phyloP scores from a whole-genome alignment of 1,284 basidiomycete species.

The Heterobasidion annosum region DNA sequence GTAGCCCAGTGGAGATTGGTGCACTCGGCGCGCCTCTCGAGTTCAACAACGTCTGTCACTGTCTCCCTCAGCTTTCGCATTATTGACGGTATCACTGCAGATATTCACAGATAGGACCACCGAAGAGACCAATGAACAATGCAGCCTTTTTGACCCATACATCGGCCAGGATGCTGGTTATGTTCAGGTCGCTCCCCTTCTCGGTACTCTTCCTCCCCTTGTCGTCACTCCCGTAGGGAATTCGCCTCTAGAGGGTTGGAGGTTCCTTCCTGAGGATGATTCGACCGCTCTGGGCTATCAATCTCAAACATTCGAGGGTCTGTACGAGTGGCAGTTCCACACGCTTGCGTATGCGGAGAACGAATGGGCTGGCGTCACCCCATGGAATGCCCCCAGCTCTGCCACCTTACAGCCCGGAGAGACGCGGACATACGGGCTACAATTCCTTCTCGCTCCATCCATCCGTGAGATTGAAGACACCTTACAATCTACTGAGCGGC shows the following conservation, averaged over 20 bases:
- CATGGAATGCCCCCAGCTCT: conserved; percentile 51
- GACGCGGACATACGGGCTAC: conserved; percentile 43
- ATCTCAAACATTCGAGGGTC: conserved; percentile 51
- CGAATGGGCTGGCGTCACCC: conserved; percentile 42
- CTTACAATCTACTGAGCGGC: conserved; percentile 29
- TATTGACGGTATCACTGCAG: conserved; percentile 15
- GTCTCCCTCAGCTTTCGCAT: not conserved
- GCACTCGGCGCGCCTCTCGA: conserved; percentile 44
- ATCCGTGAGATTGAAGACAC: conserved; percentile 43
- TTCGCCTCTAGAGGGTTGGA: conserved; percentile 51
- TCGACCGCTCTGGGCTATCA: conserved; percentile 39
- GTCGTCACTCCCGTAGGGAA: conserved; percentile 38
- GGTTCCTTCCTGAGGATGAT: conserved; percentile 44
- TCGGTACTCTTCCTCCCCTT: conserved; percentile 45
- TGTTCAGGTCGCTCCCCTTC: conserved; percentile 40
- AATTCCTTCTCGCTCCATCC: conserved; percentile 39
- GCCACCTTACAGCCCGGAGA: conserved; percentile 36
- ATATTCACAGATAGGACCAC: conserved; percentile 50
- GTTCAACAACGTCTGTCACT: conserved; percentile 41
- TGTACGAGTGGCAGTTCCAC: conserved; percentile 56
- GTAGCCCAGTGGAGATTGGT: conserved; percentile 41
- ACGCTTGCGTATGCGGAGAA: conserved; percentile 49
- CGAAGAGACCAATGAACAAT: conserved; percentile 40
- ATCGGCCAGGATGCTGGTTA: conserved; percentile 50
- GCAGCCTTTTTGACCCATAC: conserved; percentile 51